phyloP scores from a whole-genome alignment of 1,139 yeast genomes.

The Arxiozyma bovina region DNA sequence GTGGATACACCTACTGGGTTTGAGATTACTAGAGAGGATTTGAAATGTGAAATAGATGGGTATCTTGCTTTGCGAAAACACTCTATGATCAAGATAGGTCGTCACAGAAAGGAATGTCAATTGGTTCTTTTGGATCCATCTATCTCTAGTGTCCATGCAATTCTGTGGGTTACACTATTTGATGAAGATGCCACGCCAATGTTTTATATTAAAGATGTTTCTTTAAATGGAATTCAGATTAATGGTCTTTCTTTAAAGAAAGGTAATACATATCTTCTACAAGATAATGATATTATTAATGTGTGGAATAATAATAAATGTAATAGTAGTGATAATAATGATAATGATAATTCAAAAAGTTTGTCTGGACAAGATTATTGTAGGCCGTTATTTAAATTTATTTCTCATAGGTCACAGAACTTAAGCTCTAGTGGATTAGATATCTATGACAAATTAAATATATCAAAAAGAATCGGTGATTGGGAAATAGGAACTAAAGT shows the following conservation, averaged over 20 bases:
- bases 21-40: neutral
- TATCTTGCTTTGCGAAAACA: constrained; percentile 13
- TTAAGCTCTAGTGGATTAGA: neutral
- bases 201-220: constrained; percentile 46
- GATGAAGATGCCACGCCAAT: constrained; percentile 42
- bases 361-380: neutral
- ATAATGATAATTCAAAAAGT: neutral
- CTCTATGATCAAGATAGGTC: constrained; percentile 30
- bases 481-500: constrained; percentile 41
- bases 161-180: constrained; percentile 43
- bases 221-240: constrained; percentile 46
- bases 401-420: neutral
- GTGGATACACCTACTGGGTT: neutral
- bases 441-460: constrained; percentile 17
- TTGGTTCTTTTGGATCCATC: constrained; percentile 30
- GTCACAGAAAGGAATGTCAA: constrained; percentile 28
- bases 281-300: constrained; percentile 38
- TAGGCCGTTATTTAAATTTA: constrained; percentile 10
- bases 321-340: neutral
- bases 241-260: constrained; percentile 35
- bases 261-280: constrained; percentile 34
- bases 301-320: constrained; percentile 3
- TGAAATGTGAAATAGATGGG: neutral
- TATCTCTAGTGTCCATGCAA: constrained; percentile 40
- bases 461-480: constrained; percentile 20